Conservation (phyloP, 2,329 filamentous ascomycete species). For the Nigrospora sphaerica region DNA sequence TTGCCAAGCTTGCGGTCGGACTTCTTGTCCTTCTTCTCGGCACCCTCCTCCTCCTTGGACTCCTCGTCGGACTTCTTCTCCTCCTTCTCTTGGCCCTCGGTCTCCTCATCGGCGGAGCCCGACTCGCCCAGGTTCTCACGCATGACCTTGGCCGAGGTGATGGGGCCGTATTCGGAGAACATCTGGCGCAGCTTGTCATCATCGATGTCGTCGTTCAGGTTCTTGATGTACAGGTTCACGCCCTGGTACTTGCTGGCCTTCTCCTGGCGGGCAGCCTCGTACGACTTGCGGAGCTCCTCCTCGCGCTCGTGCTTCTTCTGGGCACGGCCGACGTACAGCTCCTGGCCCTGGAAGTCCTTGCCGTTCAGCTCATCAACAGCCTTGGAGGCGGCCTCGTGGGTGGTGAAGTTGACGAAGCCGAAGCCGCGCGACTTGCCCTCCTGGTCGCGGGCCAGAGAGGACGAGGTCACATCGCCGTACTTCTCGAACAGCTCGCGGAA, state of each 20-base stretch:
- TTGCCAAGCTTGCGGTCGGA: conserved; percentile 72
- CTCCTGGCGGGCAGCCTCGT: conserved; percentile 94
- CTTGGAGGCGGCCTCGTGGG: conserved; percentile 76
- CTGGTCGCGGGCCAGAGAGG: conserved; percentile 80
- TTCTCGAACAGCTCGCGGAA: conserved; percentile 91
- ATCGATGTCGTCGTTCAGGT: conserved; percentile 92
- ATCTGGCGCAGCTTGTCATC: conserved; percentile 95
- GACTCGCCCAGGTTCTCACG: conserved; percentile 63
- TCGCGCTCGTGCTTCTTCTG: conserved; percentile 99
- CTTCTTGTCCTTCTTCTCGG: conserved; percentile 56
- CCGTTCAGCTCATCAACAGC: conserved; percentile 91
- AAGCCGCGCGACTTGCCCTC: conserved; percentile 95
- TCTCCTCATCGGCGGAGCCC: conserved; percentile 43
- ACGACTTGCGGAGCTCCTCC: conserved; percentile 97
- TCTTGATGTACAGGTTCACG: conserved; percentile 99
- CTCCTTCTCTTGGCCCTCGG: conserved; percentile 44
- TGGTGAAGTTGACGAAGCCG: conserved; percentile 92
- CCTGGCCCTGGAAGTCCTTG: conserved; percentile 87
- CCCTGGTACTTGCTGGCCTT: conserved; percentile 99
- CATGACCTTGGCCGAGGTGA: conserved; percentile 99
- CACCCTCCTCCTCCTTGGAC: conserved; percentile 36
- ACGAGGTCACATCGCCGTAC: conserved; percentile 91
- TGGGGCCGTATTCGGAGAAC: conserved; percentile 85
- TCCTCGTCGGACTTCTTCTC: conserved; percentile 51
- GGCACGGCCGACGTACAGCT: conserved; percentile 93